Conservation (phyloP, 2,329 filamentous ascomycete species). For the Colletotrichum costaricense region DNA sequence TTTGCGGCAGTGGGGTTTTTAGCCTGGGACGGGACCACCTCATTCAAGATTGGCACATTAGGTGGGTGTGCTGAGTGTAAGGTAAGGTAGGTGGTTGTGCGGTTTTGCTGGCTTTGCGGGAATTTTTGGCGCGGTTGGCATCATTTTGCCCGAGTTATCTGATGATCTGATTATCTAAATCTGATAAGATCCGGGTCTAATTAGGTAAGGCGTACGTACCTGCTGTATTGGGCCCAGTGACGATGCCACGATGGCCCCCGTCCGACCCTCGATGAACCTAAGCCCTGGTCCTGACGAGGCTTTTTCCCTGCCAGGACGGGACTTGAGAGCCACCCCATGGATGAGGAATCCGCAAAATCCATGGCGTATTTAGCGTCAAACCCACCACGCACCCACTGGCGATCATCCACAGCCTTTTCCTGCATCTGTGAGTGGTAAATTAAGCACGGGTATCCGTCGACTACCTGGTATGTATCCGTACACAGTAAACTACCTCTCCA, state of each 20-base stretch:
- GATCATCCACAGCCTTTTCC: not conserved
- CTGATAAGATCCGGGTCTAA: conserved; percentile 31
- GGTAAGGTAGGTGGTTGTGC: not conserved
- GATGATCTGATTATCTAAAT: conserved; percentile 40
- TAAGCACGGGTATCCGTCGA: not conserved
- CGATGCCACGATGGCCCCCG: conserved; percentile 28
- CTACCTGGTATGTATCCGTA: not conserved
- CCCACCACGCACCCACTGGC: conserved; percentile 20
- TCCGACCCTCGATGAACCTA: not conserved
- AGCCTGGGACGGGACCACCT: not conserved
- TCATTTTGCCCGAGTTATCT: conserved; percentile 29
- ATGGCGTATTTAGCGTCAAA: conserved; percentile 10
- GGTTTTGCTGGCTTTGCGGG: conserved; percentile 1
- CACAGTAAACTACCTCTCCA: too few species aligned
- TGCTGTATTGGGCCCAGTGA: conserved; percentile 19
- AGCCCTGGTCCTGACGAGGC: conserved; percentile 4
- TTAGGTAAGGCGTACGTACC: conserved; percentile 34
- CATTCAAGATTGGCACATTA: not conserved
- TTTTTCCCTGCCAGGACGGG: not conserved
- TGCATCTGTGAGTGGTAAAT: not conserved
- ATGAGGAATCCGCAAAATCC: not conserved
- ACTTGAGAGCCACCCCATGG: not conserved
- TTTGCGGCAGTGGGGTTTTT: not conserved
- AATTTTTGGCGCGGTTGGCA: conserved; percentile 22
- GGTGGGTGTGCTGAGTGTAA: not conserved